Evolutionary conservation across 306 rosid species (phyloP), one percentile per base, ranked within the genome.

Genomic region (Cucumis melo): DNA sequence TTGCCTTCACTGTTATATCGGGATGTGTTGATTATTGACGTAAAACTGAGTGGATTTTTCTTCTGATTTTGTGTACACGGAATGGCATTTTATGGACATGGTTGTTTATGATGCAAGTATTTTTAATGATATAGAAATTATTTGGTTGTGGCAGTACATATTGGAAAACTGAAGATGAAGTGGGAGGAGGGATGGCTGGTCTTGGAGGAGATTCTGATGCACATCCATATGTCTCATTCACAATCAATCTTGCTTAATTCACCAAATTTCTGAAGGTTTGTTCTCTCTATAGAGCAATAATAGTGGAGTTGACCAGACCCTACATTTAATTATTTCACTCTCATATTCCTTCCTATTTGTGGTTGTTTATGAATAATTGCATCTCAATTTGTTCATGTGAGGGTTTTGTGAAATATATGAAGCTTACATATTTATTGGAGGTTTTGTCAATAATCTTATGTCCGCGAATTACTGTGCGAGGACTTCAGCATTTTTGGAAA

Each of bases 151-250:
- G 82, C 95, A 93, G 97, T 83, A 83, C 88, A 62, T 91, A 80
- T 80, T 93, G 98, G 98, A 93, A 88, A 85, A 61, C 79, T 0
- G 96, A 93, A 20, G 96, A 93, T 67, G 98, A 93, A 44, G 87
- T 79, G 0, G 98, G 91, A 65, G 92, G 85, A 75, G 96, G 83
- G 65, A 81, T 93, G 81, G 97, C 86, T 86, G 97, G 91, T 78
- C 88, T 93, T 58, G 93, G 81, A 68, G 97, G 97, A 56, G 98
- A 91, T 23, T 79, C 87, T 0, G 96, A 93, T 81, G 51, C 89
- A 27, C 87, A 93, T 82, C 96, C 98, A 0, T 93, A 93, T 32
- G 98, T 91, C 60, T 91, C 95, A 55, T 89, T 93, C 84, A 91
- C 92, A 7, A 85, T 93, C 84, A 93, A 88, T 81, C 91, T 93